A percentile compares a stretch with the other conserved stretches of the same genome.
phyloP scores from a whole-genome alignment of 208 protist genomes.

The Zelonia costaricensis region DNA sequence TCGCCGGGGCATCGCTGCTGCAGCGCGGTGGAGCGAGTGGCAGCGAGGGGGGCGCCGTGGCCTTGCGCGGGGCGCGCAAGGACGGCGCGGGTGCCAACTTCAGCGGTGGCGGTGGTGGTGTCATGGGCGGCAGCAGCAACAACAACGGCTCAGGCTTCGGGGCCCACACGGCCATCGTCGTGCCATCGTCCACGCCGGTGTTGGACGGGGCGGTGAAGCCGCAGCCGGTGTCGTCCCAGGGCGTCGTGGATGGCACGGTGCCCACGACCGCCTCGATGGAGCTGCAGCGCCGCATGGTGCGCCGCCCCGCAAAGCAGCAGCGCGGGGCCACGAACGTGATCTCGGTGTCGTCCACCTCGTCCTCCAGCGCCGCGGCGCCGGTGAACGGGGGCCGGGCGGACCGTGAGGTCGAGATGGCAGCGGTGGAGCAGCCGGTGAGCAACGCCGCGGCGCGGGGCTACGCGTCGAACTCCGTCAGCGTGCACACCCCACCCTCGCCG shows the following conservation, averaged over 20 bases:
- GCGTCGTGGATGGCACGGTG: not conserved
- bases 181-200: not conserved
- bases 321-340: not conserved
- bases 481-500: not conserved
- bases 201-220: too few relatives aligned
- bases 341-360: not conserved
- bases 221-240: not conserved
- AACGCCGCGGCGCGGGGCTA: too few relatives aligned
- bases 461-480: not conserved
- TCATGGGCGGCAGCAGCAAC: not conserved
- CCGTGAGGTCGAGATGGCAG: not conserved
- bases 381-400: not conserved
- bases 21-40: too few relatives aligned
- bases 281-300: conserved; percentile 11
- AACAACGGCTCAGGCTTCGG: not conserved
- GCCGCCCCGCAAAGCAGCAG: not conserved
- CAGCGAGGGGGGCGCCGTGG: not conserved
- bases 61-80: not conserved
- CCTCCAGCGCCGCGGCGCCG: conserved; percentile 1
- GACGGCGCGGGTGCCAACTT: not conserved
- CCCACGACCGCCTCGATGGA: not conserved
- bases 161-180: conserved; percentile 2
- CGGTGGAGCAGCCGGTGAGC: not conserved
- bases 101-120: not conserved
- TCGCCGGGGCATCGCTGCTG: not conserved